Percentiles rank a stretch among this genome's conserved stretches.
Evolutionary conservation across 2,329 filamentous ascomycete genomes (phyloP).

Genomic region (Colletotrichum simmondsii): DNA sequence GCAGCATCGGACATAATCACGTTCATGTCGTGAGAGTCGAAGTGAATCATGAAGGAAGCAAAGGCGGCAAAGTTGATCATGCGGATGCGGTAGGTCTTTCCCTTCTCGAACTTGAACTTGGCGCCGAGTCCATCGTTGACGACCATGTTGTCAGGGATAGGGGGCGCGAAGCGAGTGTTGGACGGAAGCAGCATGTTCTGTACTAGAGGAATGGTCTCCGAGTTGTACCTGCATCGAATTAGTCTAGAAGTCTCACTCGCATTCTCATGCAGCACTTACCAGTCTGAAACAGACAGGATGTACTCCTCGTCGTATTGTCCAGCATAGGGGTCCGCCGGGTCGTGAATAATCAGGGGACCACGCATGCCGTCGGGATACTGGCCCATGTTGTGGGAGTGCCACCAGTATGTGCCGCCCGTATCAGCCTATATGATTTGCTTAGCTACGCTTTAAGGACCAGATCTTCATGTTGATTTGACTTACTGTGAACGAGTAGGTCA

Average conservation of each 20-base stretch:
- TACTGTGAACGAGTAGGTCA: conserved; percentile 64
- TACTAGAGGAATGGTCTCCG: conserved; percentile 49
- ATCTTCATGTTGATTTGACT: conserved; percentile 30
- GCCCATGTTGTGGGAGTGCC: conserved; percentile 71
- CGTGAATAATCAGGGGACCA: conserved; percentile 69
- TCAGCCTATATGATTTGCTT: conserved; percentile 38
- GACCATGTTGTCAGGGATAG: conserved; percentile 52
- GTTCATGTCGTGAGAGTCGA: conserved; percentile 55
- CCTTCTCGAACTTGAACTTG: conserved; percentile 49
- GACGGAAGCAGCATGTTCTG: conserved; percentile 51
- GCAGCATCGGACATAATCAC: conserved; percentile 57
- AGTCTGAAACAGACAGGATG: conserved; percentile 55
- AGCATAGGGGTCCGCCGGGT: conserved; percentile 63
- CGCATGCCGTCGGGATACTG: conserved; percentile 77
- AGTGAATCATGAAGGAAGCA: conserved; percentile 54
- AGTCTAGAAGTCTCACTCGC: neutral
- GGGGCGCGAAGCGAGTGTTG: conserved; percentile 53
- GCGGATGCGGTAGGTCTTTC: conserved; percentile 59
- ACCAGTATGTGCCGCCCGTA: conserved; percentile 59
- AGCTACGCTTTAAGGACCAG: neutral
- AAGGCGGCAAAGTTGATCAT: conserved; percentile 59
- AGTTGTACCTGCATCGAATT: conserved; percentile 51
- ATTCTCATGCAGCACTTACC: conserved; percentile 37
- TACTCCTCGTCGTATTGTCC: conserved; percentile 68
- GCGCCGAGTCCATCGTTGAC: conserved; percentile 54